Evolutionary conservation across 176 grass and related monocot species (phyloP).

Genomic region (Pontederia paniculata): DNA sequence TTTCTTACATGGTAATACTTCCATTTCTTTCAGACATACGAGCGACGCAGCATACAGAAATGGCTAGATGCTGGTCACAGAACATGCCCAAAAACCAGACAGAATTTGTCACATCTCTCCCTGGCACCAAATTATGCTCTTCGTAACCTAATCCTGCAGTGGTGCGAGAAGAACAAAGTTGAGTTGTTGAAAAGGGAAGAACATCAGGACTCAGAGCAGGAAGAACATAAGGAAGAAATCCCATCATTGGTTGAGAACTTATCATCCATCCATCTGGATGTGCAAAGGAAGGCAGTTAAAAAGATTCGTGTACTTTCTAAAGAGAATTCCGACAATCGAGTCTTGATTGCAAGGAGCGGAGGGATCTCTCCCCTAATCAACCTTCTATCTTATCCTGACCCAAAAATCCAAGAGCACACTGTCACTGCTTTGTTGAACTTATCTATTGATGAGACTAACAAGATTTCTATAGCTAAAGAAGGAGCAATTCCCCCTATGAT

Average conservation of each 20-base stretch:
- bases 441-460: conserved; percentile 51
- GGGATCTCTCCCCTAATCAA: conserved; percentile 37
- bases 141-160: conserved; percentile 55
- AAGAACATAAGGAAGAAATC: conserved; percentile 29
- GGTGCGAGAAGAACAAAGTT: conserved; percentile 52
- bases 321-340: conserved; percentile 48
- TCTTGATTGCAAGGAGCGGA: conserved; percentile 26
- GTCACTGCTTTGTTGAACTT: conserved; percentile 51
- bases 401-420: conserved; percentile 42
- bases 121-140: conserved; percentile 50
- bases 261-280: conserved; percentile 34
- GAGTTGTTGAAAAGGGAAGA: conserved; percentile 33
- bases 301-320: conserved; percentile 55
- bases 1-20: not conserved
- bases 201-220: not conserved
- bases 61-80: conserved; percentile 52
- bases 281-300: conserved; percentile 42
- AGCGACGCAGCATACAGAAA: conserved; percentile 41
- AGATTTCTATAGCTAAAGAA: conserved; percentile 34
- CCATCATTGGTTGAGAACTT: conserved; percentile 37
- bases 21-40: conserved; percentile 32
- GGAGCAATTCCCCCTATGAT: conserved; percentile 44
- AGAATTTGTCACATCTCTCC: conserved; percentile 36
- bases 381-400: conserved; percentile 39
- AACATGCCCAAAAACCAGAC: conserved; percentile 55